Evolutionary conservation across 257 asterid species (phyloP).

Genomic region (Nicotiana undulata): DNA sequence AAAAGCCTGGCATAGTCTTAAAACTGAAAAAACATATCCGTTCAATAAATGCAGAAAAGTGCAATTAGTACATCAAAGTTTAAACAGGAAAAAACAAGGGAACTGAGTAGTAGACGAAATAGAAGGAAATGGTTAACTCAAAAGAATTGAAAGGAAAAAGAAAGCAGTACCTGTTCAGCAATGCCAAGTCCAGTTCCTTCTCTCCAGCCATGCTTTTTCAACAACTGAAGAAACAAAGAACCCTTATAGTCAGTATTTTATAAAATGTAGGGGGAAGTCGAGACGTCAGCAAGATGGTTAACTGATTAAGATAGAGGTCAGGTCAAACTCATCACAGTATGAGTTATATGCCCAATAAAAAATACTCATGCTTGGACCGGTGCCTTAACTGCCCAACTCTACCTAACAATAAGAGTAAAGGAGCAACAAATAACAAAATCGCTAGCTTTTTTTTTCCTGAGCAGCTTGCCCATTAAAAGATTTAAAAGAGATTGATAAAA

Average conservation of each 20-base stretch:
- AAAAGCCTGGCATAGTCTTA: background rate
- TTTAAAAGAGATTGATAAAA: background rate
- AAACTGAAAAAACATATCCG: background rate
- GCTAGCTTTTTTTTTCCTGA: background rate
- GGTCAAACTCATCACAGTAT: background rate
- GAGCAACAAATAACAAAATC: background rate
- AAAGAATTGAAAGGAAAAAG: background rate
- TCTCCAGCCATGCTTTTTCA: slow-evolving; percentile 4
- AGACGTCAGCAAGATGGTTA: background rate
- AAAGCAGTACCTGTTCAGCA: slow-evolving; percentile 4
- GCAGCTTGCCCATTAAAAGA: background rate
- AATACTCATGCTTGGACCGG: background rate
- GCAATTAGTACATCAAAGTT: background rate
- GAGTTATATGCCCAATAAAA: background rate
- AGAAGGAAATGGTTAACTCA: background rate
- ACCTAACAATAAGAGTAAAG: background rate
- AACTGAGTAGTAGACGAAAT: background rate
- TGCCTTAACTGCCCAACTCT: background rate
- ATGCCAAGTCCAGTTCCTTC: slow-evolving; percentile 14
- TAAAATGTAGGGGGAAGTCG: background rate
- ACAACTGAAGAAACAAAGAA: background rate
- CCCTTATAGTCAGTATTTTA: background rate
- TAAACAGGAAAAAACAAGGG: background rate
- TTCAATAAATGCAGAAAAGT: background rate
- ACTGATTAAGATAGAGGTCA: background rate